These are phyloP conservation scores for Volvox reticuliferus DNA, from an alignment of 139 green algal genomes.

Conservation along the genomic window DNA sequence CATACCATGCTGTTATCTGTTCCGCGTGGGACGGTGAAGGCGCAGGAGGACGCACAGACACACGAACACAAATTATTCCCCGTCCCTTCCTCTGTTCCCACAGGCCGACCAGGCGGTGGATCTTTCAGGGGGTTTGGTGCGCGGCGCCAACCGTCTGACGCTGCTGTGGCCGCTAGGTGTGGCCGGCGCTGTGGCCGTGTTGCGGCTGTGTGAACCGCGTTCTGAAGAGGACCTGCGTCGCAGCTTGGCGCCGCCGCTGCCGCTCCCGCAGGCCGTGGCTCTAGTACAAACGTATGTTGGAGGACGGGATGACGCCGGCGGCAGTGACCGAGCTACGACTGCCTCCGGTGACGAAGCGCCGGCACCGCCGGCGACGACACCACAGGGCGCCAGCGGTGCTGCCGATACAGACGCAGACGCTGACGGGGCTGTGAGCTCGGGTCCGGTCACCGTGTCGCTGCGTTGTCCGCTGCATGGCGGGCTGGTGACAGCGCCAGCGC, in stretches of 20 bases:
- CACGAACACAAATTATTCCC: too few species aligned
- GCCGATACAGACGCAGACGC: background rate
- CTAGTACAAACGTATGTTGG: background rate
- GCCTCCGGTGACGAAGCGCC: background rate
- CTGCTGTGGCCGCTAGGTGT: slow-evolving; percentile 35
- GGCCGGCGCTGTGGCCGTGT: slow-evolving; percentile 21
- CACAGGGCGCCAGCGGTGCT: background rate
- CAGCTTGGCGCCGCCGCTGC: slow-evolving; percentile 38
- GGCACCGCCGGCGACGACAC: too few species aligned
- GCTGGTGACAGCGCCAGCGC: slow-evolving; percentile 19
- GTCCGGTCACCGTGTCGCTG: slow-evolving; percentile 8
- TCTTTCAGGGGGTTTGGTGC: background rate
- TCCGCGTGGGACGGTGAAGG: too few species aligned
- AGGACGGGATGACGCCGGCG: background rate
- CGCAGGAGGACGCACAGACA: too few species aligned
- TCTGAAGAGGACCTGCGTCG: background rate
- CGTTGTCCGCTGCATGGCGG: slow-evolving; percentile 41
- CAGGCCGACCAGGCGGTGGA: slow-evolving; percentile 23
- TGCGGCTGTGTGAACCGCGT: slow-evolving; percentile 20
- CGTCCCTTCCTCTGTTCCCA: background rate
- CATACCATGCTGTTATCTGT: too few species aligned
- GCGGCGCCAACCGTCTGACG: slow-evolving; percentile 31
- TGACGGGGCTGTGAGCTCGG: background rate
- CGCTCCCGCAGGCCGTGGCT: background rate
- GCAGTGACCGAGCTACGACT: background rate